Evolutionary conservation across 2,329 filamentous ascomycete genomes (phyloP).

Genomic region (Hyphodiscus sp.): DNA sequence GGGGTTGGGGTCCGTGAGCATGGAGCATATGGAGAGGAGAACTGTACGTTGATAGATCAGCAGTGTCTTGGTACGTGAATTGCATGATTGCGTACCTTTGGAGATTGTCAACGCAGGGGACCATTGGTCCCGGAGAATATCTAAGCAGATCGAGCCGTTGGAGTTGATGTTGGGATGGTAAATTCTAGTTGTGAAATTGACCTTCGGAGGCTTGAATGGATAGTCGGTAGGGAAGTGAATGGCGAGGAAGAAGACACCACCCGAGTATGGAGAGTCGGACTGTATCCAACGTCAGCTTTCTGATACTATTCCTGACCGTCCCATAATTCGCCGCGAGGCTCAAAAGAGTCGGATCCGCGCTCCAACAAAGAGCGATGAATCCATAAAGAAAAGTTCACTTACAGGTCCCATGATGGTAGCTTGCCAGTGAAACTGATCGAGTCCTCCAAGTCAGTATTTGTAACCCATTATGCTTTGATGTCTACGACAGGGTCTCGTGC

Average conservation of each 20-base stretch:
- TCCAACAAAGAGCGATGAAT: slow-evolving; percentile 7
- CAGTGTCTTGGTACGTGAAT: not conserved
- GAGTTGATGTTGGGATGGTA: slow-evolving; percentile 99
- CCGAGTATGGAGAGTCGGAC: slow-evolving; percentile 95
- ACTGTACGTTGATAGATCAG: slow-evolving; percentile 47
- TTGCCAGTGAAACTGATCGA: slow-evolving; percentile 93
- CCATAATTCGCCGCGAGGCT: slow-evolving; percentile 13
- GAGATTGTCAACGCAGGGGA: slow-evolving; percentile 97
- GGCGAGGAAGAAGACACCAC: slow-evolving; percentile 96
- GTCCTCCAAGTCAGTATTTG: slow-evolving; percentile 28
- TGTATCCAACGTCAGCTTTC: slow-evolving; percentile 33
- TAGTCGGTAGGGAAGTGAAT: slow-evolving; percentile 99
- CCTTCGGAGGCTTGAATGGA: slow-evolving; percentile 99
- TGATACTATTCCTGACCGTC: slow-evolving; percentile 3
- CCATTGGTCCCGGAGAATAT: slow-evolving; percentile 98
- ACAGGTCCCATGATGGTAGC: slow-evolving; percentile 99
- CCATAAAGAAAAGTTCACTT: slow-evolving; percentile 39
- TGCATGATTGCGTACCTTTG: slow-evolving; percentile 61
- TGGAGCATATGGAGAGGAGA: slow-evolving; percentile 96
- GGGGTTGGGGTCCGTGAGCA: slow-evolving; percentile 98
- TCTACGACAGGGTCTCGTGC: slow-evolving; percentile 19
- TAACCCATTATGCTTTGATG: not conserved
- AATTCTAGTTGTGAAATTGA: slow-evolving; percentile 99
- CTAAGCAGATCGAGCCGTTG: slow-evolving; percentile 97
- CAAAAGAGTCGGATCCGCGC: slow-evolving; percentile 5